Base-by-base conservation (phyloP, 208 protist genomes). In the Perkinsela sp. region DNA sequence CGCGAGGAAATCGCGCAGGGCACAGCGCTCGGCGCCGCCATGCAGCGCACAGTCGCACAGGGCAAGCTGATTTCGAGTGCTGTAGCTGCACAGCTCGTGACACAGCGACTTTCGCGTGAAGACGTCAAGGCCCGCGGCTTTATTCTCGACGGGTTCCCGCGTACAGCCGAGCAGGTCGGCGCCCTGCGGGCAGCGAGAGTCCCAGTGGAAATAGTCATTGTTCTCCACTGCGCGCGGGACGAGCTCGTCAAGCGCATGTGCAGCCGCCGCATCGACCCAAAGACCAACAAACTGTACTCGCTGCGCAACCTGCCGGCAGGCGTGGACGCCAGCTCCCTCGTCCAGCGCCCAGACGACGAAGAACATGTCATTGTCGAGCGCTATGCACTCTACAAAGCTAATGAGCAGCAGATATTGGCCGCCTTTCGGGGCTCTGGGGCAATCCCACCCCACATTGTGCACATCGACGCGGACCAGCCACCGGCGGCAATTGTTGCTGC, bases 321-420 rank as follows among this genome's bases (percentile, higher is more conserved):
- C 72, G 72, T 95, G 1, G 94, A 91, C 0, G 89, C 89, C 30
- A 90, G 95, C 74, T 73, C 75, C 1, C 85, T 96, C 0, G 81
- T 85, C 32, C 85, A 93, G 77, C 83, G 93, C 29, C 77, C 83
- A 6, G 93, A 96, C 72, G 93, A 96, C 73, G 83, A 85, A 32
- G 81, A 83, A 28, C 87, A 94, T 66, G 85, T 91, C 48, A 79
- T 86, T 32, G 73, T 76, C 72, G 82, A 88, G 71, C 87, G 92
- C 31, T 81, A 95, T n/a, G 77, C 79, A n/a, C 75, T 84, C 13
- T 96, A 86, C 74, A 85, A 93, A 22, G 13, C 6, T 6, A 57
- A 6, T 22, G 40, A 57, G 22, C 40, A 57, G 13, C 13, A 57
- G 22, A 57, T 57, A n/a, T 22, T 57, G 13, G 13, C 6, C 6